Base-by-base conservation (phyloP, 2,329 filamentous ascomycete species). In the Penicillium sp. region DNA sequence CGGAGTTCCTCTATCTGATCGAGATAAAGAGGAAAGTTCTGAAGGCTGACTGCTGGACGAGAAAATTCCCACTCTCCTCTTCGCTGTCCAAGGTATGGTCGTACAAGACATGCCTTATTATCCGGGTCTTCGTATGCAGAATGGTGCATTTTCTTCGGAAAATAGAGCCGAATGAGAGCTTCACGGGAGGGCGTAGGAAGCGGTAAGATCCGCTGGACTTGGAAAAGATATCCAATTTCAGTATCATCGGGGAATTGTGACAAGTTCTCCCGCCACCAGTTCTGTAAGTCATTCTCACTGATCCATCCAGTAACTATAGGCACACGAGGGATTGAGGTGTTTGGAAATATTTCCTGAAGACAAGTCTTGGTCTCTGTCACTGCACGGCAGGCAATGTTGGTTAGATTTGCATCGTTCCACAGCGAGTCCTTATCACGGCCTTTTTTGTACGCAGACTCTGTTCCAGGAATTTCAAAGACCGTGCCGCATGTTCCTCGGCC, bases 1-100 rank as follows among this genome's bases (percentile, higher is more conserved):
- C n/a, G 19, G 29, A 48, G 46, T 48, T 48, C 19, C 46, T 48
- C 46, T 23, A 48, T 35, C 46, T 48, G 46, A 35, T 48, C 46
- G 29, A 48, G 46, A 35, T 48, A 48, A 7, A 48, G 46, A 48
- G 46, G 19, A 17, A 48, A 35, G 19, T 48, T 48, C 31, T 48
- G 46, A 12, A 48, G 46, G 27, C 46, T 48, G 29, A 35, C 13
- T 25, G 31, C 29, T 33, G 29, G 29, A 23, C 15, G 12, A 25
- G 29, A 35, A 6, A 25, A 17, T 23, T 35, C 29, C 21, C 46
- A 6, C 46, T 48, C 19, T 25, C 19, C 15, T 23, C 46, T 35
- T 21, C 46, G 46, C 46, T 35, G 46, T 13, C 46, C 46, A 35
- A 48, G 46, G 29, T 48, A 48, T 33, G 46, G 46, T 35, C 46